Base-by-base conservation (phyloP, 345 rosid genomes). In the Adansonia digitata region DNA sequence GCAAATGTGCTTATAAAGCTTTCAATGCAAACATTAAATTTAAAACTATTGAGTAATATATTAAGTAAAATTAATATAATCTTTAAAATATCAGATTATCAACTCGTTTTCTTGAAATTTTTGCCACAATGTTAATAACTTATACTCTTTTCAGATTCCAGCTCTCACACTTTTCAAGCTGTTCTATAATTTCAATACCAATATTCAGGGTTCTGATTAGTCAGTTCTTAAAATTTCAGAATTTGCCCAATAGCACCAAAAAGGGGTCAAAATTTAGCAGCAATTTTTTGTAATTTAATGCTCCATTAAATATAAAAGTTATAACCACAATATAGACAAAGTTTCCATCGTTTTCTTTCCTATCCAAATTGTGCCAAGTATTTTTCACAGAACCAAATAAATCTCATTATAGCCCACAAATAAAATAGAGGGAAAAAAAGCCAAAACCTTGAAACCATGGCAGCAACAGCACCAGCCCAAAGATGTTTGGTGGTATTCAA, bases 381-480 rank as follows among this genome's bases (percentile, higher is more conserved):
- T 0, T 20, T 15, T 15, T 37, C 29, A 15, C 7, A 61, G 1
- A 1, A 63, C 17, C 17, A 62, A 39, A 24, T 69, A 14, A 52
- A 51, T 49, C 69, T 57, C 37, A 45, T 56, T 42, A 14, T 7
- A 22, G 22, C 5, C 18, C 59, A 12, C 13, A 39, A 15, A 72
- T 45, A 15, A 7, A 29, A 18, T 12, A 6, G 31, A 14, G 57
- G 4, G 1, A 2, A 7, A n/a, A 73, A 35, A 14, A 70, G 29
- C 34, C 17, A 29, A 48, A 67, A 94, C 97, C 96, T 92, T 45
- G 97, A 89, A 77, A 94, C 94, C 90, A 91, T 90, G 22, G 97
- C 97, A 72, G 98, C 86, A 77, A 89, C 84, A 73, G 92, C 97
- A 59, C 98, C 98, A 35, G 97, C 89, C 90, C 89, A 89, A 4